Evolutionary conservation across 2,329 filamentous ascomycete species (phyloP).

Genomic region (Cordyceps militaris): DNA sequence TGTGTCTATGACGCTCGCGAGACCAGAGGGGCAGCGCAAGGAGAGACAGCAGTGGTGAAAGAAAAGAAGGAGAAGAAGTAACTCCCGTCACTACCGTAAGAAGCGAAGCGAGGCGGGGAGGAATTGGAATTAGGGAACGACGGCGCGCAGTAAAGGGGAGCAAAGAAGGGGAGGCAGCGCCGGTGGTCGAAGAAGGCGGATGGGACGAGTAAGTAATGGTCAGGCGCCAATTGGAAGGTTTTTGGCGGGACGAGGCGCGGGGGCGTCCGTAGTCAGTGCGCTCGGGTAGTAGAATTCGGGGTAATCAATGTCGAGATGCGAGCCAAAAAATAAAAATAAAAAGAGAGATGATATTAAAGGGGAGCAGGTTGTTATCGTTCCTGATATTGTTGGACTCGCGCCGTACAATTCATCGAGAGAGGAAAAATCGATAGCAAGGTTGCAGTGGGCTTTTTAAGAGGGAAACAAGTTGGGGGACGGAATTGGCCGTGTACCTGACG

Average conservation of each 20-base stretch:
- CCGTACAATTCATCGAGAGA: too few relatives aligned
- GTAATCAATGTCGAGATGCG: too few relatives aligned
- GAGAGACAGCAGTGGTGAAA: neutral
- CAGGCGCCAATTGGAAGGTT: conserved; percentile 27
- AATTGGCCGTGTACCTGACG: too few relatives aligned
- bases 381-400: too few relatives aligned
- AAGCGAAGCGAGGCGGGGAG: neutral
- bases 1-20: neutral
- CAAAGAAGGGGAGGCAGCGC: conserved; percentile 13
- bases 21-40: neutral
- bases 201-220: conserved; percentile 23
- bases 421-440: too few relatives aligned
- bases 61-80: neutral
- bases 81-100: neutral
- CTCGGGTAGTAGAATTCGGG: too few relatives aligned
- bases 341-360: neutral
- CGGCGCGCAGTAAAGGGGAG: conserved; percentile 11
- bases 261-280: too few relatives aligned
- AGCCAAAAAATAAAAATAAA: neutral
- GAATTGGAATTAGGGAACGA: neutral
- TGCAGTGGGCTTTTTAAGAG: too few relatives aligned
- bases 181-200: neutral
- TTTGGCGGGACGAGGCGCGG: conserved; percentile 5
- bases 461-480: too few relatives aligned
- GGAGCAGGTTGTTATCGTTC: too few relatives aligned